Evolutionary conservation across 163 green algal species (phyloP), one percentile per base, ranked within the genome.

Genomic region (Chlamydomonas reinhardtii): DNA sequence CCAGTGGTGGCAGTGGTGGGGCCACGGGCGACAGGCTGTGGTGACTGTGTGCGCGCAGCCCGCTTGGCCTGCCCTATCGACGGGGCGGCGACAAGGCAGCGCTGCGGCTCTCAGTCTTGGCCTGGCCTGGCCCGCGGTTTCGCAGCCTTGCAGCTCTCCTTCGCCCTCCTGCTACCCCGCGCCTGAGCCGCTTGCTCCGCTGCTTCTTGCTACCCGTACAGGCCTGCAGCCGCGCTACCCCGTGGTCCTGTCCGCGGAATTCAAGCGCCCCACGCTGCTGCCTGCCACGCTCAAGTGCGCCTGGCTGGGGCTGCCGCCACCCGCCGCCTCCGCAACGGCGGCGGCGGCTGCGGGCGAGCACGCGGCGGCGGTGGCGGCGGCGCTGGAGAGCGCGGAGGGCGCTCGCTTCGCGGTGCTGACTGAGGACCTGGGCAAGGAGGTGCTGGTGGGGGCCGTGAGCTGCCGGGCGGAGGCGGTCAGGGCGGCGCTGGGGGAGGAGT

Each of bases 221-320:
- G 90, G 90, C 48, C 32, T 84, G 34, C 32, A 71, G 27, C 71
- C 76, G 61, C 27, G n/a, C 34, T 94, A 88, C 64, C 91, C 91
- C 8, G 70, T 74, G 0, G 69, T 35, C 11, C 83, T 93, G 48
- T 74, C 85, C 1, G 83, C 88, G 1, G 91, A 94, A 31, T 94
- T 93, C 86, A 93, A 94, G 86, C 90, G 91, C 24, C 91, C 91
- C 72, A 94, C 91, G 66, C 83, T 89, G 75, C 90, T 94, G 80
- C 91, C 91, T 22, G 89, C 90, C 56, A 91, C 82, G 59, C 85
- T 94, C 72, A 71, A 89, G 48, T 90, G 77, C 61, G 91, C 88
- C 54, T 79, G 69, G 43, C n/a, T 82, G 64, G 61, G 17, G 12
- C 25, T 76, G 39, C 54, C 24, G 25, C 48, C 78, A 31, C 37